Conservation (phyloP, 371 early-diverging fungal species). For the Mucor racemosus region DNA sequence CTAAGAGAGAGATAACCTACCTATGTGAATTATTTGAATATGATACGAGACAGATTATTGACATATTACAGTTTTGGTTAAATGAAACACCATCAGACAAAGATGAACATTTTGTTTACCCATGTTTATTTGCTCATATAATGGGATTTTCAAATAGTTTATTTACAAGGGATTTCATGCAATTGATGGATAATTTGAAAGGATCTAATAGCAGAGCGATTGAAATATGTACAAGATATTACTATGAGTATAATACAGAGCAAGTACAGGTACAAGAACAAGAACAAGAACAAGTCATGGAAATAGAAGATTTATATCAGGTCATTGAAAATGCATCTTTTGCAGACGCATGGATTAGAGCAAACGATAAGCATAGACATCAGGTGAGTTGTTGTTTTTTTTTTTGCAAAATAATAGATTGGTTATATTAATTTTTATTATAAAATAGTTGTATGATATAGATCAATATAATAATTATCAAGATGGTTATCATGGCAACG, state of each 20-base stretch:
- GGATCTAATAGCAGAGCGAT: not conserved
- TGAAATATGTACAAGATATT: conserved; percentile 13
- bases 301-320: conserved; percentile 11
- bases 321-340: conserved; percentile 20
- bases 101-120: not conserved
- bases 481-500: not conserved
- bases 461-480: conserved; percentile 23
- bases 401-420: not conserved
- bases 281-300: too few relatives aligned
- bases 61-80: conserved; percentile 42
- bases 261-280: not conserved
- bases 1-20: conserved; percentile 29
- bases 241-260: not conserved
- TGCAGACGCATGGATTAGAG: conserved; percentile 27
- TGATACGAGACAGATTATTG: conserved; percentile 37
- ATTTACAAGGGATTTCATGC: not conserved
- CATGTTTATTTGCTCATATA: conserved; percentile 16
- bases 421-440: not conserved
- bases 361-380: conserved; percentile 17
- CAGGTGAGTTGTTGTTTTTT: conserved; percentile 11
- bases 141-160: conserved; percentile 13
- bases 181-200: conserved; percentile 10
- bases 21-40: conserved; percentile 26
- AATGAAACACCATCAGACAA: conserved; percentile 1
- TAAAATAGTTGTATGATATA: conserved; percentile 24